phyloP scores from a whole-genome alignment of 176 grass and related monocot species.

The Hordeum marinum region DNA sequence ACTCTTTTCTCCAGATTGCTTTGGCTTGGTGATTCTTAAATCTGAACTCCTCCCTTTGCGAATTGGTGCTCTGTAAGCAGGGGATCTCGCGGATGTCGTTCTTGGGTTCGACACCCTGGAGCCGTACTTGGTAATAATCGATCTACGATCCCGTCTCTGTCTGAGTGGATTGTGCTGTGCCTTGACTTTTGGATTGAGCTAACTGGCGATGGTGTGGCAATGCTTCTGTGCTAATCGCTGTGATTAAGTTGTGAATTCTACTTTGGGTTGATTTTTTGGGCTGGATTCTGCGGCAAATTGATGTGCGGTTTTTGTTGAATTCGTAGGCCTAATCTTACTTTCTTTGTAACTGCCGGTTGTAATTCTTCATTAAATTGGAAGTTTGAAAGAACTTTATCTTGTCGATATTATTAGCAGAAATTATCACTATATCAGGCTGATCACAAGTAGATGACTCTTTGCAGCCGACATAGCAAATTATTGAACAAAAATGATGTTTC shows the following conservation, averaged over 20 bases:
- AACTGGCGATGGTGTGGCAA: not conserved
- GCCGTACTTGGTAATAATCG: constrained; percentile 62
- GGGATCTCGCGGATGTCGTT: constrained; percentile 69
- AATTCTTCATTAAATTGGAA: not conserved
- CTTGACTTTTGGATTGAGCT: not conserved
- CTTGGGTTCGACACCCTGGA: constrained; percentile 87
- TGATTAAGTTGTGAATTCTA: not conserved
- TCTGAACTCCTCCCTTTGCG: not conserved
- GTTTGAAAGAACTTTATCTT: not conserved
- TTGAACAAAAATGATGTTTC: not conserved
- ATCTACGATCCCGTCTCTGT: not conserved
- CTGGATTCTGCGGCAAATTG: not conserved
- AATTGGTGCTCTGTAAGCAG: constrained; percentile 26
- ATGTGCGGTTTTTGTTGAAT: not conserved
- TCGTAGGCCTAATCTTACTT: not conserved
- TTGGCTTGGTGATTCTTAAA: not conserved
- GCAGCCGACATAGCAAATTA: not conserved
- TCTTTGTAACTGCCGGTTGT: not conserved
- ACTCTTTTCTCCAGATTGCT: not conserved
- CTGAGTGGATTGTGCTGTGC: not conserved
- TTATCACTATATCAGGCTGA: not conserved
- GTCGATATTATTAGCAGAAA: not conserved
- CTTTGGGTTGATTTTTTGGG: not conserved
- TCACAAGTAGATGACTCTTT: not conserved
- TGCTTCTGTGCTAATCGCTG: not conserved